Percentiles rank a stretch among this genome's conserved stretches.
phyloP scores from a whole-genome alignment of 371 early-diverging fungal species.

The Lichtheimia ramosa region DNA sequence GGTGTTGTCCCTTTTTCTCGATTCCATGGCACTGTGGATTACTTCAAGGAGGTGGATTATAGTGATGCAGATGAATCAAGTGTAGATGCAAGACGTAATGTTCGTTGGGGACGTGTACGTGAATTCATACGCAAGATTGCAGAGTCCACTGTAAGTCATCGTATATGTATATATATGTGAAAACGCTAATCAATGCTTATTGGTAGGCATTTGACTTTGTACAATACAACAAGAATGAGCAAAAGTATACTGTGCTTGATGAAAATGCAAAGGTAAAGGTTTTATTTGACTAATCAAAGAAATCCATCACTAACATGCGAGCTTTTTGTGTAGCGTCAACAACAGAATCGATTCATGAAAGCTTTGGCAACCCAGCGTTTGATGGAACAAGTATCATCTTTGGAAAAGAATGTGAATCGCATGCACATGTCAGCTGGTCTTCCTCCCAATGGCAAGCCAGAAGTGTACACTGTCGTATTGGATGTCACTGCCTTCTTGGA shows the following conservation, averaged over 20 bases:
- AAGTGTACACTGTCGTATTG: conserved; percentile 45
- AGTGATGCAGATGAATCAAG: conserved; percentile 18
- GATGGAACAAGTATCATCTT: conserved; percentile 60
- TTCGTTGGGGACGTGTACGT: conserved; percentile 48
- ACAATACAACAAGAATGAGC: conserved; percentile 47
- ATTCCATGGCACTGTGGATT: conserved; percentile 43
- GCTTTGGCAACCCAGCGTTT: conserved; percentile 65
- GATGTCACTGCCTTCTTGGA: conserved; percentile 56
- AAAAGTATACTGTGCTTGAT: conserved; percentile 55
- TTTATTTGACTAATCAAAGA: background rate
- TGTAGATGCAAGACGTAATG: conserved; percentile 34
- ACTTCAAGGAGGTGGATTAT: conserved; percentile 37
- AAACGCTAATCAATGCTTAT: background rate
- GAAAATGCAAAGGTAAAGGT: conserved; percentile 56
- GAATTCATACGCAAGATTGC: conserved; percentile 37
- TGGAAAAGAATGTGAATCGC: conserved; percentile 55
- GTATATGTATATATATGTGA: background rate
- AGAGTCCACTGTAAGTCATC: conserved; percentile 32
- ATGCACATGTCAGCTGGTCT: conserved; percentile 28
- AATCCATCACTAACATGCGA: background rate
- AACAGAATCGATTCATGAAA: conserved; percentile 58
- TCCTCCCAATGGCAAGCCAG: conserved; percentile 6
- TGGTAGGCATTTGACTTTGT: conserved; percentile 52
- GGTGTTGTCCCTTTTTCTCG: conserved; percentile 29
- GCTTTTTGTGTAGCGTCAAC: conserved; percentile 36